phyloP scores from a whole-genome alignment of 2,329 filamentous ascomycete genomes.

The Ceratocystis smalleyi region DNA sequence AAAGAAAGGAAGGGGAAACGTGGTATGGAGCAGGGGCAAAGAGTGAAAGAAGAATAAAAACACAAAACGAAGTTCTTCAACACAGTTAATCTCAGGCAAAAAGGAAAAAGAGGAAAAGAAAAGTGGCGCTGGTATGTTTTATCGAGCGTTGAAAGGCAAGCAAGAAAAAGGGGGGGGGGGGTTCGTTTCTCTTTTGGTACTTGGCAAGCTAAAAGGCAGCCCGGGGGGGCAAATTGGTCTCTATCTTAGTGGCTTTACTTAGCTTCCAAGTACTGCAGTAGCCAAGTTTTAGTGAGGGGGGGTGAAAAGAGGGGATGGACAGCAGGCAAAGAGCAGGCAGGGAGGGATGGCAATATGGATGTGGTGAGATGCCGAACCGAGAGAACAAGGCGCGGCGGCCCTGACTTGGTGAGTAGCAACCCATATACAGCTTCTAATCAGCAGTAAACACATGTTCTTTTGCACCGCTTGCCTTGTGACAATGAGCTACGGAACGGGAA shows the following conservation, averaged over 20 bases:
- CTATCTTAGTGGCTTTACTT: neutral
- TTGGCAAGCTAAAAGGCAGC: neutral
- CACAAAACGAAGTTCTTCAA: neutral
- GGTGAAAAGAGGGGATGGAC: neutral
- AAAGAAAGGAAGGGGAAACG: neutral
- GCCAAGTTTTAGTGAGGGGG: neutral
- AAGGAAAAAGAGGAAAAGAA: neutral
- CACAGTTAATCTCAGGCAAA: neutral
- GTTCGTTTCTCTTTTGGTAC: conserved; percentile 3
- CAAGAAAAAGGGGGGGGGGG: neutral
- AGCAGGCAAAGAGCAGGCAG: neutral
- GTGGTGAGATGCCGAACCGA: neutral
- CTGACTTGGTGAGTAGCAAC: neutral
- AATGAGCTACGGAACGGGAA: neutral
- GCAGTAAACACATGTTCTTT: neutral
- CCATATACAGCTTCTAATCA: neutral
- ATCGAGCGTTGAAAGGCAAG: too few relatives aligned
- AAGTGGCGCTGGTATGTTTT: neutral
- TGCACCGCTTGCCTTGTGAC: neutral
- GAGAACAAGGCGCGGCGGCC: neutral
- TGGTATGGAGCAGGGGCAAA: neutral
- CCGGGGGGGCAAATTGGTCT: conserved; percentile 3
- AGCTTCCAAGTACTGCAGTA: neutral
- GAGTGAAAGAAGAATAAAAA: neutral
- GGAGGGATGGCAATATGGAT: neutral